Evolutionary conservation across 164 flowering plant species (phyloP).

Genomic region (Houttuynia cordata): DNA sequence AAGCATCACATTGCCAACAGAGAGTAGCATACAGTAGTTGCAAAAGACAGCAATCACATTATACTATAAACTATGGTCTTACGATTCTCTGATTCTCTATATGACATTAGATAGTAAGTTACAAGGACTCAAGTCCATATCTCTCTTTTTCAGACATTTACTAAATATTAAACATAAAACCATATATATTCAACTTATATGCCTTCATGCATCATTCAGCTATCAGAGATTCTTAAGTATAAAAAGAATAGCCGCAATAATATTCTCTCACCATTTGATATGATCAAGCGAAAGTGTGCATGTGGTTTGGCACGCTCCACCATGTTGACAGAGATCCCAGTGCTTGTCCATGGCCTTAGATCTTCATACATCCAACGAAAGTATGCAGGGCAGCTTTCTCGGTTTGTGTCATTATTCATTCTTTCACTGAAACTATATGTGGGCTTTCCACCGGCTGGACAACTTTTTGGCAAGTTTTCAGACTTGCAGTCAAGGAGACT

Average conservation of each 20-base stretch:
- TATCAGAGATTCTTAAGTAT: background rate
- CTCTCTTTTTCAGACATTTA: too few species aligned
- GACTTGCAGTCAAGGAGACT: background rate
- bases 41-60: too few species aligned
- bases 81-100: too few species aligned
- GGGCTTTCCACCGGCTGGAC: background rate
- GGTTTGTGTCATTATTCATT: background rate
- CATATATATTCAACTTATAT: too few species aligned
- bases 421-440: too few species aligned
- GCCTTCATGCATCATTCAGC: too few species aligned
- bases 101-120: too few species aligned
- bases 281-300: slow-evolving; percentile 25
- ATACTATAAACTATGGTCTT: too few species aligned
- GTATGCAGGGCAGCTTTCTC: slow-evolving; percentile 23
- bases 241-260: background rate
- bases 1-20: too few species aligned
- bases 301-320: slow-evolving; percentile 14
- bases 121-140: too few species aligned
- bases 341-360: slow-evolving; percentile 25
- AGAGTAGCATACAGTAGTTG: too few species aligned
- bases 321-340: slow-evolving; percentile 32
- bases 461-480: background rate
- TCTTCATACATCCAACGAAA: slow-evolving; percentile 52
- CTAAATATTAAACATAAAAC: too few species aligned
- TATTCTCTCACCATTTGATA: slow-evolving; percentile 9